A percentile compares a stretch with the other conserved stretches of the same genome.
phyloP scores from a whole-genome alignment of 257 asterid species.

The Fraxinus quadrangulata region DNA sequence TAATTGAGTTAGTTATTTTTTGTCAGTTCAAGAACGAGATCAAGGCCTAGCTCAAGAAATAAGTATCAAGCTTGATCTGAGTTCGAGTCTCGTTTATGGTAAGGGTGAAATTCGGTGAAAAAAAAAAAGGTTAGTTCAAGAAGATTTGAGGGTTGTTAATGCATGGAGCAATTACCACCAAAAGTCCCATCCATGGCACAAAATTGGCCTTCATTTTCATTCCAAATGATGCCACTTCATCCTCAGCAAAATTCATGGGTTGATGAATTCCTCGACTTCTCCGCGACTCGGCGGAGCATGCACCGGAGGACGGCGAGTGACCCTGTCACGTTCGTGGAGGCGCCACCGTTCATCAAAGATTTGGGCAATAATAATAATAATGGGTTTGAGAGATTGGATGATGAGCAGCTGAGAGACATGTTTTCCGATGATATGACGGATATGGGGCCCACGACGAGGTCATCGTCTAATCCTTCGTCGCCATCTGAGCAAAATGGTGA shows the following conservation, averaged over 20 bases:
- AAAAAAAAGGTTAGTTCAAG: no score
- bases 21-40: no score
- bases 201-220: constrained; percentile 61
- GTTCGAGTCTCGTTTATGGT: no score
- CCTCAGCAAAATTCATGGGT: constrained; percentile 54
- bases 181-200: constrained; percentile 63
- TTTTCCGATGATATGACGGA: constrained; percentile 57
- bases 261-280: constrained; percentile 87
- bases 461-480: constrained; percentile 60
- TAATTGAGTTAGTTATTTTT: no score
- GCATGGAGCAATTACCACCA: constrained; percentile 90
- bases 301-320: constrained; percentile 83
- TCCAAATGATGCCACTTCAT: constrained; percentile 50
- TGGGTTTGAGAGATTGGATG: constrained; percentile 72
- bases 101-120: no score
- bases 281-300: constrained; percentile 54
- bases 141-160: neutral
- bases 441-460: constrained; percentile 32
- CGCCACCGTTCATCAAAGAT: no score
- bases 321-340: constrained; percentile 72
- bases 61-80: no score
- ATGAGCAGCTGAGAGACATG: constrained; percentile 72
- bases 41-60: no score
- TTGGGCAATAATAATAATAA: constrained; percentile 1
- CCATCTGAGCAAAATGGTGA: constrained; percentile 73